Evolutionary conservation across 176 grass and related monocot species (phyloP).

Genomic region (Aegilops tauschii): DNA sequence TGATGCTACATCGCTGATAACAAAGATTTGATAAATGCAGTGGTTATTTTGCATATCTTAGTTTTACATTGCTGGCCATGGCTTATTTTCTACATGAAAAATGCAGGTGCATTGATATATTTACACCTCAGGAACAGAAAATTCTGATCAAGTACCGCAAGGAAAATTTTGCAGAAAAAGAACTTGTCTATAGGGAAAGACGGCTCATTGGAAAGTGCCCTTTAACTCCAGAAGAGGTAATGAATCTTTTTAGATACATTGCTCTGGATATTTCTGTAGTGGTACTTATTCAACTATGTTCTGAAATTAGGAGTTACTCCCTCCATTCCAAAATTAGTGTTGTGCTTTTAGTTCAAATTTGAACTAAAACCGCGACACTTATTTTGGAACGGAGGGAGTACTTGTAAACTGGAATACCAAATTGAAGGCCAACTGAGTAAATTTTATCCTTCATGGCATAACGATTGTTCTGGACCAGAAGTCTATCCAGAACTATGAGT

Average conservation of each 20-base stretch:
- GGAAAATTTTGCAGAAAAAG: slow-evolving; percentile 75
- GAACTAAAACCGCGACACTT: no score
- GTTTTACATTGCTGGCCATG: background rate
- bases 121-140: slow-evolving; percentile 70
- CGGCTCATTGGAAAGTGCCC: slow-evolving; percentile 86
- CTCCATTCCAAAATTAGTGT: no score
- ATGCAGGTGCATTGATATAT: slow-evolving; percentile 90
- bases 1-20: background rate
- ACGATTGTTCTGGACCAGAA: slow-evolving; percentile 1
- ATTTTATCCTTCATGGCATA: slow-evolving; percentile 4
- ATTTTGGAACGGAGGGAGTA: background rate
- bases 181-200: slow-evolving; percentile 67
- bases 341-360: no score
- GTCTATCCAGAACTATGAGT: background rate
- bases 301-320: background rate
- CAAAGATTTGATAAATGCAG: background rate
- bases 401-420: background rate
- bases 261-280: background rate
- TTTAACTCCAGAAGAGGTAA: slow-evolving; percentile 97
- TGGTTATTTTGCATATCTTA: background rate
- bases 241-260: background rate
- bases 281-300: background rate
- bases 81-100: slow-evolving; percentile 3
- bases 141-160: slow-evolving; percentile 76
- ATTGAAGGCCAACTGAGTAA: background rate